phyloP scores from a whole-genome alignment of 176 grass and related monocot genomes.

The Avena eriantha region DNA sequence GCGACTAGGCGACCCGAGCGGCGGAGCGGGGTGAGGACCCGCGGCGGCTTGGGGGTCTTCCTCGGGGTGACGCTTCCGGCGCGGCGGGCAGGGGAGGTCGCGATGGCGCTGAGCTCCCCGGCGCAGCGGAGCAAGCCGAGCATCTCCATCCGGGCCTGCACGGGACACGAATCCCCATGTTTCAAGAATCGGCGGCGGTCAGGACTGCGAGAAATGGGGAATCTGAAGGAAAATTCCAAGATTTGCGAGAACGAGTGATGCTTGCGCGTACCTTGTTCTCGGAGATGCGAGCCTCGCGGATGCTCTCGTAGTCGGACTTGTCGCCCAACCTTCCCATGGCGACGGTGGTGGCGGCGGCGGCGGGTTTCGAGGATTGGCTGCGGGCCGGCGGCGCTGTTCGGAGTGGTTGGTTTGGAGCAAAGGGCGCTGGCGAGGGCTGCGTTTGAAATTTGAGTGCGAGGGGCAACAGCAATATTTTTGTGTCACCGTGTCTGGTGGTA shows the following conservation, averaged over 20 bases:
- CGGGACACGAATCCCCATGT: neutral
- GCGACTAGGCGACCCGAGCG: conserved; percentile 60
- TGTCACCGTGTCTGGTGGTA: neutral
- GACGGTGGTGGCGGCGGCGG: neutral
- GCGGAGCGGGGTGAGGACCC: conserved; percentile 63
- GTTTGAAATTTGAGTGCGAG: neutral
- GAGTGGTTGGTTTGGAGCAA: neutral
- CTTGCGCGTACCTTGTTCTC: conserved; percentile 64
- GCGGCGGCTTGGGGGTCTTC: conserved; percentile 37
- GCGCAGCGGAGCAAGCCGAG: conserved; percentile 65
- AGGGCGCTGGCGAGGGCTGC: neutral
- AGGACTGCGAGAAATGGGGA: neutral
- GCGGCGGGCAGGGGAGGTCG: conserved; percentile 45
- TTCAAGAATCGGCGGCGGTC: conserved; percentile 24
- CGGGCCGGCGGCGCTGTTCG: neutral
- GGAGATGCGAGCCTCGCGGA: conserved; percentile 76
- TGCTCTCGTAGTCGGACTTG: conserved; percentile 68
- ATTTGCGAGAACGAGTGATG: neutral
- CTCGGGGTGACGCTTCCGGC: conserved; percentile 32
- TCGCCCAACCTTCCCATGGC: conserved; percentile 50
- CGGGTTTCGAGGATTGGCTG: conserved; percentile 8
- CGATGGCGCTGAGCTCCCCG: conserved; percentile 57
- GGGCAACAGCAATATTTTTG: conserved; percentile 12
- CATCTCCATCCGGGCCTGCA: conserved; percentile 74
- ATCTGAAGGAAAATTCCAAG: conserved; percentile 8